Evolutionary conservation across 305 asterid species (phyloP), one percentile per base, ranked within the genome.

Genomic region (Fraxinus dipetala): DNA sequence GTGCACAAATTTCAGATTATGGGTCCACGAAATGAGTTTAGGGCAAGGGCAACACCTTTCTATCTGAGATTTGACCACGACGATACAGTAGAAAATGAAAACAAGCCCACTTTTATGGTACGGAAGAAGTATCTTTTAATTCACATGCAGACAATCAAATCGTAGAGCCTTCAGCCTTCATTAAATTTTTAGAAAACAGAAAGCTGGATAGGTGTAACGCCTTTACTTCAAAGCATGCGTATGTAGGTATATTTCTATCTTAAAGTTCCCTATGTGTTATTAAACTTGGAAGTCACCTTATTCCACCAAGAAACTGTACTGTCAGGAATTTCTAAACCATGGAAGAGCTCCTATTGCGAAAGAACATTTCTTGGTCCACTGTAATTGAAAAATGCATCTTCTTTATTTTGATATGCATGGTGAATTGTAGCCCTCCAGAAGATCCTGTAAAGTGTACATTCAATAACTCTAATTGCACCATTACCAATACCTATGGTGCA

Each of bases 401-500:
- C 36, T 26, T 67, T 30, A 28, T 76, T 9, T 8, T 77, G 13
- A 77, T 30, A 8, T 8, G 35, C 81, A 72, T 1, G 5, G 84
- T 67, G 22, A 16, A 38, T 2, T 78, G 82, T 84, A 85, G 45
- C 79, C 86, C 91, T 1, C 93, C 93, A 2, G 91, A 85, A 70
- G 86, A 87, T 54, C 92, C 90, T 6, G 54, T 89, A 38, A 40
- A 73, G 24, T 89, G 92, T 83, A 16, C 36, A 0, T 22, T 6
- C 4, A 28, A 20, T 3, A 82, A 67, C 84, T 31, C 89, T 1
- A 78, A 84, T 18, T 90, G 93, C 88, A 90, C 90, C 83, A 83
- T 90, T 87, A 88, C 91, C 9, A 90, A 90, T 83, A 85, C 89
- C 0, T 80, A 78, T 80, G 93, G 93, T 11, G 81, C 89, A 11